Base-by-base conservation (phyloP, 345 rosid species). In the Lepidium sativum region DNA sequence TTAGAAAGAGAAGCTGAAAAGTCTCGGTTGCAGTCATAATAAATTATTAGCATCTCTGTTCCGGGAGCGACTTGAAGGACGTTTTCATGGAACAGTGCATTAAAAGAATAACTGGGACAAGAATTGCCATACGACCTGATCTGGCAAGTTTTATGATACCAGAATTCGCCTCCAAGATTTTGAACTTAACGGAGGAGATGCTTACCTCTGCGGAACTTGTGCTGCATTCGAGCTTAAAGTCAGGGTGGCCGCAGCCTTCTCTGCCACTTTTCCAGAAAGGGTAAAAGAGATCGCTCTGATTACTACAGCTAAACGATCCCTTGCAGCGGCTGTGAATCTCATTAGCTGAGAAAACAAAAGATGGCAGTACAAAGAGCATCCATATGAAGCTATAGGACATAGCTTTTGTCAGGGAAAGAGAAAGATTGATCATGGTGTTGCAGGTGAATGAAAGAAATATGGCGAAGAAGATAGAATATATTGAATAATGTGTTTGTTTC, bases 211-310 rank as follows among this genome's bases (percentile, higher is more conserved):
- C 63, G 32, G 2, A 6, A 0, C 6, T 2, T 13, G 9, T 6
- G 0, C 0, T 34, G 20, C 82, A 78, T 6, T 38, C 12, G 2
- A 81, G 70, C 63, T 25, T 25, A 35, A 81, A 78, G 20, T 57
- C 71, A 0, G 72, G 84, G 53, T 29, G 61, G 33, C 80, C 83
- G 8, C 83, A 80, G 3, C 38, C 50, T 32, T 34, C 54, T 6
- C 47, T 69, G 17, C 60, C 47, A 6, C 43, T 2, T 11, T 1
- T 39, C 73, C 78, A 76, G 65, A 79, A 79, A 14, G 79, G 79
- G 35, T 79, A 79, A 1, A 35, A 51, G 9, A 76, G 62, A 42
- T 52, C 6, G 1, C 1, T 0, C 4, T 64, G 23, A 17, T 39
- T 1, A 1, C 68, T 80, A 1, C 82, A 79, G 2, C 2, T 5